Conservation (phyloP, 1,284 basidiomycete genomes). For the Tilletiaria anomala region DNA sequence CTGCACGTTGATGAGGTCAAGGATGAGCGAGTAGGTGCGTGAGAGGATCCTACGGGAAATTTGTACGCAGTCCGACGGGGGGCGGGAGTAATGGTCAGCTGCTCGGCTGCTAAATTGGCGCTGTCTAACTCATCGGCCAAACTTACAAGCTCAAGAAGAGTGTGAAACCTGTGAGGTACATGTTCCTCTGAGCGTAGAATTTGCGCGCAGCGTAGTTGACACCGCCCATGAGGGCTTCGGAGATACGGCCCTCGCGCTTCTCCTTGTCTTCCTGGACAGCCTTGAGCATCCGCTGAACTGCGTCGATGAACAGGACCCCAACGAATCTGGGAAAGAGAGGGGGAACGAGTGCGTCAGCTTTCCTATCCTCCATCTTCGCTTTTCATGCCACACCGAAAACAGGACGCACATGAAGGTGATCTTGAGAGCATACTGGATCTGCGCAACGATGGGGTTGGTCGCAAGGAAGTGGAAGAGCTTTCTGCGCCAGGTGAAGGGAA, state of each 20-base stretch:
- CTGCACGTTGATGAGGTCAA: slow-evolving; percentile 77
- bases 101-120: no score
- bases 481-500: slow-evolving; percentile 60
- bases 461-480: slow-evolving; percentile 62
- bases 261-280: slow-evolving; percentile 61
- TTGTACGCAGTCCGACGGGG: not conserved
- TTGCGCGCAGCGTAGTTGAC: slow-evolving; percentile 63
- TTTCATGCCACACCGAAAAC: no score
- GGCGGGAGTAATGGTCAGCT: not conserved
- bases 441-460: slow-evolving; percentile 39
- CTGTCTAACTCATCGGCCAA: not conserved
- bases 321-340: slow-evolving; percentile 53
- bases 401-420: slow-evolving; percentile 75
- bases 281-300: slow-evolving; percentile 80
- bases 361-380: no score
- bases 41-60: slow-evolving; percentile 53
- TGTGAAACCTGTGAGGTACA: slow-evolving; percentile 64
- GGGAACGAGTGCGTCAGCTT: no score
- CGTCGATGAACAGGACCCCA: slow-evolving; percentile 65
- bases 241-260: slow-evolving; percentile 19
- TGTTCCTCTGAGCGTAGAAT: slow-evolving; percentile 62
- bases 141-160: slow-evolving; percentile 55
- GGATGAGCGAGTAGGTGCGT: slow-evolving; percentile 76
- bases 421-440: slow-evolving; percentile 54
- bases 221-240: slow-evolving; percentile 20